A percentile compares a stretch with the other conserved stretches of the same genome.
Evolutionary conservation across 257 asterid species (phyloP).

Genomic region (Primulina eburnea): DNA sequence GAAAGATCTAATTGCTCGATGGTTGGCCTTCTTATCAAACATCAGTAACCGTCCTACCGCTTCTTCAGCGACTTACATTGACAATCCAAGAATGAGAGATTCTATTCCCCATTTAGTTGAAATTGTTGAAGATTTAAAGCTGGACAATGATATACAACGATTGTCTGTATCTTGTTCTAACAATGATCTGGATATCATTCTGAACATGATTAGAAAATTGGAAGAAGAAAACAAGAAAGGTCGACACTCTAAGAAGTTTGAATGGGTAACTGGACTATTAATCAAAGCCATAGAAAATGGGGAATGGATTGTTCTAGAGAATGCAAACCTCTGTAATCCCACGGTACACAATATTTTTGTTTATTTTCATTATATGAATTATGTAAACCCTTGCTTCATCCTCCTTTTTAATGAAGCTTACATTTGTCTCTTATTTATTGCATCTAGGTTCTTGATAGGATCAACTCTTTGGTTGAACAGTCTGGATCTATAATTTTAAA

Average conservation of each 20-base stretch:
- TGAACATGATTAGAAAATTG: slow-evolving; percentile 49
- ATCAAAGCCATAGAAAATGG: slow-evolving; percentile 94
- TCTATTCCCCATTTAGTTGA: slow-evolving; percentile 49
- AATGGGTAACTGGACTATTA: slow-evolving; percentile 92
- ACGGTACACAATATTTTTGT: slow-evolving; percentile 58
- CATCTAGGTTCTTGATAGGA: slow-evolving; percentile 92
- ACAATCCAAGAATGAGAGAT: slow-evolving; percentile 43
- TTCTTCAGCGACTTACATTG: slow-evolving; percentile 38
- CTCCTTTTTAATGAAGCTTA: slow-evolving; percentile 15
- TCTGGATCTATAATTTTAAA: slow-evolving; percentile 91
- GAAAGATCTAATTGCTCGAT: slow-evolving; percentile 49
- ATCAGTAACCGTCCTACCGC: slow-evolving; percentile 30
- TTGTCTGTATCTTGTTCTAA: slow-evolving; percentile 60
- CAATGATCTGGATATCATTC: slow-evolving; percentile 54
- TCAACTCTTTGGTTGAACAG: slow-evolving; percentile 96
- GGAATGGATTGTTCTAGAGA: slow-evolving; percentile 95
- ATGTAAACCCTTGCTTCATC: background rate
- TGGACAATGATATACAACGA: slow-evolving; percentile 29
- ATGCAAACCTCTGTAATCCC: slow-evolving; percentile 98
- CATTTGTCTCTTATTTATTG: slow-evolving; percentile 19
- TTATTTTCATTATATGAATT: background rate
- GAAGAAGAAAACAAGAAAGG: slow-evolving; percentile 38
- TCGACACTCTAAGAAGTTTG: slow-evolving; percentile 65
- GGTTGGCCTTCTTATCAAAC: slow-evolving; percentile 68
- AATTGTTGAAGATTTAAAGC: slow-evolving; percentile 60